A percentile compares a stretch with the other conserved stretches of the same genome.
phyloP scores from a whole-genome alignment of 2,329 filamentous ascomycete species.

The Orbilia brochopaga region DNA sequence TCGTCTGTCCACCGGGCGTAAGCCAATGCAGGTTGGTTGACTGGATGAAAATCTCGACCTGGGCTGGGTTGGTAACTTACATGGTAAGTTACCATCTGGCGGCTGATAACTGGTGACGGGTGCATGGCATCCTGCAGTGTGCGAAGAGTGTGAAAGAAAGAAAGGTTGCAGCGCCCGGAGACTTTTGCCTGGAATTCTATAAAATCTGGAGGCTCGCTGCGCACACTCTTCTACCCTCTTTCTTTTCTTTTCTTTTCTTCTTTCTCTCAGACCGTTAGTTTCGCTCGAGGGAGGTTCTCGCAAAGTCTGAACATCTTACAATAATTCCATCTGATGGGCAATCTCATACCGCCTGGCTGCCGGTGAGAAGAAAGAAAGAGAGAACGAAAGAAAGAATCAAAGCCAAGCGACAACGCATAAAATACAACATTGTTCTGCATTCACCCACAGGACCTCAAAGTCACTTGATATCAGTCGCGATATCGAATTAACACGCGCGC shows the following conservation, averaged over 20 bases:
- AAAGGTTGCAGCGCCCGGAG: background rate
- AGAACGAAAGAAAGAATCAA: background rate
- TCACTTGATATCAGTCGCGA: background rate
- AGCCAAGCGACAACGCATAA: constrained; percentile 19
- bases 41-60: too few species aligned
- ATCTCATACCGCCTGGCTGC: background rate
- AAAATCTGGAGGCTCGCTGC: constrained; percentile 16
- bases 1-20: too few species aligned
- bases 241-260: constrained; percentile 13
- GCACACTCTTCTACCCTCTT: constrained; percentile 4
- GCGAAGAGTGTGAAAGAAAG: too few species aligned
- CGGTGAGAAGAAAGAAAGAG: background rate
- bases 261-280: constrained; percentile 13
- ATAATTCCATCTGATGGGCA: too few species aligned
- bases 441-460: too few species aligned
- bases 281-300: too few species aligned
- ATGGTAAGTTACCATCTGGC: too few species aligned
- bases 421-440: constrained; percentile 18
- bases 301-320: too few species aligned
- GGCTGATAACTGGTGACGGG: too few species aligned
- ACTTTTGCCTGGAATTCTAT: constrained; percentile 3
- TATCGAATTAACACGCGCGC: background rate
- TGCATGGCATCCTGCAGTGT: too few species aligned
- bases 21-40: too few species aligned
- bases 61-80: too few species aligned